Conservation (phyloP, 2,329 filamentous ascomycete genomes). For the Pestalotiopsis sp. region DNA sequence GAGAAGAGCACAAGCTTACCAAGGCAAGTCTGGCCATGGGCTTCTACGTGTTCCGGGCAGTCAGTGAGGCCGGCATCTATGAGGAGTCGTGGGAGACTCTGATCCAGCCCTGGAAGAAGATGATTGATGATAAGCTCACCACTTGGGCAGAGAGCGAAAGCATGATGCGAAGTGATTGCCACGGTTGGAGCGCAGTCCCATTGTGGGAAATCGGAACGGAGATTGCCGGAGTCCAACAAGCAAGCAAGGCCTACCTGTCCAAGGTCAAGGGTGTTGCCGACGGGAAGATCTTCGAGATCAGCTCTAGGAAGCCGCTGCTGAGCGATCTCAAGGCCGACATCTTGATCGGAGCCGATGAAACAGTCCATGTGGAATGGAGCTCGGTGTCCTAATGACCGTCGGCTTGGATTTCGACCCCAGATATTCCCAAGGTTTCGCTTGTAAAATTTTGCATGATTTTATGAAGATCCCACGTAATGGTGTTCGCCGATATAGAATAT, state of each 20-base stretch:
- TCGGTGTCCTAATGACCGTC: not conserved
- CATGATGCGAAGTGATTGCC: slow-evolving; percentile 26
- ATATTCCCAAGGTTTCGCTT: too few species aligned
- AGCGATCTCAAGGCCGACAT: slow-evolving; percentile 7
- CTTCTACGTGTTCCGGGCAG: slow-evolving; percentile 27
- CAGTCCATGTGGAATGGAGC: slow-evolving; percentile 4
- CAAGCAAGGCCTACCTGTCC: not conserved
- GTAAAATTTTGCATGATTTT: too few species aligned
- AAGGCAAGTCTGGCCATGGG: slow-evolving; percentile 23
- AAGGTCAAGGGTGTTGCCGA: not conserved
- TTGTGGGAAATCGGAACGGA: slow-evolving; percentile 25
- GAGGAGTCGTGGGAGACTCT: slow-evolving; percentile 19
- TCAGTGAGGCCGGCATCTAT: slow-evolving; percentile 23
- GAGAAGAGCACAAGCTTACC: slow-evolving; percentile 15
- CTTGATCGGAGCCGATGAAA: not conserved
- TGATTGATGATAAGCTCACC: slow-evolving; percentile 25
- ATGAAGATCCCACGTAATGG: too few species aligned
- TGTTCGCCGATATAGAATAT: too few species aligned
- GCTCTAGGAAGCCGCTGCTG: not conserved
- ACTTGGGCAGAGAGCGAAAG: slow-evolving; percentile 28
- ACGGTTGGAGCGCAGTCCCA: slow-evolving; percentile 26
- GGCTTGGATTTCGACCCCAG: not conserved
- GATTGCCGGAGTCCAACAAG: slow-evolving; percentile 13
- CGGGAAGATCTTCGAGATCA: not conserved
- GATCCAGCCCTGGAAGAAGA: slow-evolving; percentile 23